phyloP scores from a whole-genome alignment of 306 rosid species.

The Dalbergia cultrata region DNA sequence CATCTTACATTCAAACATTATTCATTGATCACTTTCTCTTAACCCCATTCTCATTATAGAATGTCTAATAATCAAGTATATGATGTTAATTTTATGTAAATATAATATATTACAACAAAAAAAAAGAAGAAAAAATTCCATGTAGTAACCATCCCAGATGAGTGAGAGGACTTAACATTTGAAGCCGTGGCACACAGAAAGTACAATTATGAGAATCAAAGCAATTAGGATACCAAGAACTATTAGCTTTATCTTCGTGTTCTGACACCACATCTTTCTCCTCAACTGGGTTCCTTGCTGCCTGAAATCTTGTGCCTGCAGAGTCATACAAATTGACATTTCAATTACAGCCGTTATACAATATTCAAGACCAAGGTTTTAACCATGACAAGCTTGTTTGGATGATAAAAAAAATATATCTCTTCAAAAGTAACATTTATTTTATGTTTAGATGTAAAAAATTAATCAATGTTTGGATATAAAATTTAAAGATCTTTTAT shows the following conservation, averaged over 20 bases:
- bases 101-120: no score
- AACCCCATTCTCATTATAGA: background rate
- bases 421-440: no score
- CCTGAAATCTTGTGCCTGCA: slow-evolving; percentile 80
- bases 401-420: no score
- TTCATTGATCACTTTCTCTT: background rate
- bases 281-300: slow-evolving; percentile 76
- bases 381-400: background rate
- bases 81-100: slow-evolving; percentile 2
- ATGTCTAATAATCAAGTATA: slow-evolving; percentile 13
- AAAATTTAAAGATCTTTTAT: no score
- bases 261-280: slow-evolving; percentile 82
- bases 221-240: slow-evolving; percentile 70
- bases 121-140: background rate
- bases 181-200: slow-evolving; percentile 71
- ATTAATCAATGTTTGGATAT: no score
- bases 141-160: background rate
- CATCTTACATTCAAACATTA: background rate
- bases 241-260: slow-evolving; percentile 80
- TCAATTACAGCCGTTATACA: background rate
- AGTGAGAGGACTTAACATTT: slow-evolving; percentile 46
- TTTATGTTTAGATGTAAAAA: no score
- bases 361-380: background rate
- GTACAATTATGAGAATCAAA: slow-evolving; percentile 71
- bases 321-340: slow-evolving; percentile 15